Conservation (phyloP, 257 asterid genomes). For the Cruciata laevipes region DNA sequence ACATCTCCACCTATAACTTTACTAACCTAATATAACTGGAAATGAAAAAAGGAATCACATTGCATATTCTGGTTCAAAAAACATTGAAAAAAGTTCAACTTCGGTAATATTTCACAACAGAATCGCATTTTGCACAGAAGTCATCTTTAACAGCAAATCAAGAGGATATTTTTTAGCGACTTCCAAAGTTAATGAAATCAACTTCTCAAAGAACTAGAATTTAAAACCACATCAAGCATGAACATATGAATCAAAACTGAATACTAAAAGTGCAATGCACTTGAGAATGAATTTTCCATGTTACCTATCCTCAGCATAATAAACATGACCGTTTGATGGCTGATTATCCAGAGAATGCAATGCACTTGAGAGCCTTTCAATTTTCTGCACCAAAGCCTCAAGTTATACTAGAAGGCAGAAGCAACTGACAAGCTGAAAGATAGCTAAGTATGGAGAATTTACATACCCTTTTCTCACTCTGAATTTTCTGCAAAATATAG, state of each 20-base stretch:
- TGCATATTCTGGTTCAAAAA: neutral
- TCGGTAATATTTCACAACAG: neutral
- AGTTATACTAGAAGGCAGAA: slow-evolving; percentile 2
- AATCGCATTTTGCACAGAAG: neutral
- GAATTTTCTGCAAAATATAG: slow-evolving; percentile 72
- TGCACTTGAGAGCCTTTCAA: slow-evolving; percentile 46
- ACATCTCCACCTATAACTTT: neutral
- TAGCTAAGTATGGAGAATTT: neutral
- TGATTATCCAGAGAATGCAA: slow-evolving; percentile 55
- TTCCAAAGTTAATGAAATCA: neutral
- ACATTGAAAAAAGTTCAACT: neutral
- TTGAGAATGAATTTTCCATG: too few species aligned
- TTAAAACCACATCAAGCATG: neutral
- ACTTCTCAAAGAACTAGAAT: neutral
- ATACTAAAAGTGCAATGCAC: slow-evolving; percentile 8
- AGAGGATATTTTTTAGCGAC: neutral
- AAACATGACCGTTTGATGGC: slow-evolving; percentile 47
- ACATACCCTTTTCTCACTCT: slow-evolving; percentile 76
- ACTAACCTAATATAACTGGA: neutral
- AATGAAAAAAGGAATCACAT: neutral
- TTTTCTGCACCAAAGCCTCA: slow-evolving; percentile 55
- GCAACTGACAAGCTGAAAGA: neutral
- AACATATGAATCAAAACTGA: neutral
- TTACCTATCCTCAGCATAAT: slow-evolving; percentile 80
- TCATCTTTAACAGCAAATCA: neutral